Base-by-base conservation (phyloP, 768 basidiomycete genomes). In the Asterophora parasitica region DNA sequence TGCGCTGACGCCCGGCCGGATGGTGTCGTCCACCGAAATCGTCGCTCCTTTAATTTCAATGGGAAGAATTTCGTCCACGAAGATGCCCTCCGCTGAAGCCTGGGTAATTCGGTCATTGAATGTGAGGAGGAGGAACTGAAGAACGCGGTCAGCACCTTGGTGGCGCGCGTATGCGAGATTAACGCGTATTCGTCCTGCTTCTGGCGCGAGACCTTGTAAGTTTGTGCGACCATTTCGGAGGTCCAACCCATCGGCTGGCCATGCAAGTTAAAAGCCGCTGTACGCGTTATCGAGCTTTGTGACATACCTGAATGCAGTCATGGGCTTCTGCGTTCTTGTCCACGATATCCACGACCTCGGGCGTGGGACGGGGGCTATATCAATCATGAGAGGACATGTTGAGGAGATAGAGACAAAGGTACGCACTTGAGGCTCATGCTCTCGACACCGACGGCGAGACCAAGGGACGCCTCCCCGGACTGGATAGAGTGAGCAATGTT, bases 191-290 rank as follows among this genome's bases (percentile, higher is more conserved):
- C 77, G 63, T 98, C 95, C 65, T 97, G 94, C 56, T 76, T 83
- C 60, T 82, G 69, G 30, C 94, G 83, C 4, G 89, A 73, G 49
- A 93, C 66, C n/a, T 81, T 75, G 68, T 82, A 93, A 7, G 77
- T 70, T 58, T 83, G 65, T n/a, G 91, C 88, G 16, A 92, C 88
- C 82, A 88, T 83, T 65, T 93, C 91, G 4, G 88, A 88, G 1
- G 91, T 93, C 91, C 91, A 99, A 42, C 92, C 92, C 92, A 93
- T 93, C 9, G 89, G 85, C 86, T 91, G 51, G 15, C 20, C 32
- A 27, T 7, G 23, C 3, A 23, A 6, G 23, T 28, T 26, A 51
- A 9, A 17, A 36, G 31, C 17, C 20, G 10, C 6, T 3, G 23
- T 4, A 27, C 20, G n/a, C 39, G 23, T 26, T 27, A 27, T 40